Evolutionary conservation across 2,329 filamentous ascomycete species (phyloP).

Genomic region (Chaetomiaceae sp.): DNA sequence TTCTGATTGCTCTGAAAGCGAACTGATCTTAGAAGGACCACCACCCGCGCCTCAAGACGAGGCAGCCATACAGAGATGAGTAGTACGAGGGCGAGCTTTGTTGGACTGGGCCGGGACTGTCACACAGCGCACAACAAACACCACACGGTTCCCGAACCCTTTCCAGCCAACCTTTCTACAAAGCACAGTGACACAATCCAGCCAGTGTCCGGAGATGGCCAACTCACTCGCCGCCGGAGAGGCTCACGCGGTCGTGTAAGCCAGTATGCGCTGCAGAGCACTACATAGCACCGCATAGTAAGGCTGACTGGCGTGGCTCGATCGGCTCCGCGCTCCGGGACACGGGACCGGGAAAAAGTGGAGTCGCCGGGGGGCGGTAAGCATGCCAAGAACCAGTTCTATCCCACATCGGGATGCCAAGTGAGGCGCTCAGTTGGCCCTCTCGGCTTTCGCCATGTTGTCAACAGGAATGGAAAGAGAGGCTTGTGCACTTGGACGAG

Average conservation of each 20-base stretch:
- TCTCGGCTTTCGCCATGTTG: conserved; percentile 5
- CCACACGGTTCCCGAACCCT: no score
- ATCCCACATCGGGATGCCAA: conserved; percentile 4
- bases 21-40: no score
- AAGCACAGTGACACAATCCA: neutral
- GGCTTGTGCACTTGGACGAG: neutral
- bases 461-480: neutral
- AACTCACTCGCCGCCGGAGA: neutral
- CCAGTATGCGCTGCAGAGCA: no score
- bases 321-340: conserved; percentile 4
- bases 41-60: neutral
- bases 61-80: neutral
- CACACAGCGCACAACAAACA: no score
- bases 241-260: neutral
- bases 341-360: conserved; percentile 1
- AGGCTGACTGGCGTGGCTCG: neutral
- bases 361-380: neutral
- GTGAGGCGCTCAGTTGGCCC: neutral
- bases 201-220: neutral
- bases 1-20: no score
- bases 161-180: neutral
- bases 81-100: neutral
- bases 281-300: neutral
- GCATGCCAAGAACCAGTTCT: neutral
- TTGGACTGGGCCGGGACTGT: no score